Conservation (phyloP, 208 protist genomes). For the Crithidia expoeki region DNA sequence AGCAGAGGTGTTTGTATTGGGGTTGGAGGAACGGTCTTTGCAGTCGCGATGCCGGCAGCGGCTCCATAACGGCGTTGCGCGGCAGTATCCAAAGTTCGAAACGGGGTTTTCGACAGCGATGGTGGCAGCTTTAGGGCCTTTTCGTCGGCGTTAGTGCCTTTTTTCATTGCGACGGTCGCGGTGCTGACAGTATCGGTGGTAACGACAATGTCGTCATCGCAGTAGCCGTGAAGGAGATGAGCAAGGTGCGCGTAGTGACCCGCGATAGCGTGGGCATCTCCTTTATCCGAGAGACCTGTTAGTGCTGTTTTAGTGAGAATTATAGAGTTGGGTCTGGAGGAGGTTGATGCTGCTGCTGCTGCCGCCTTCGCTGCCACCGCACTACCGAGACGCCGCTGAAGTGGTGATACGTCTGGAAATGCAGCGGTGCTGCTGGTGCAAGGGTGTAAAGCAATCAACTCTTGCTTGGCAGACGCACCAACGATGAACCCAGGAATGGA, state of each 20-base stretch:
- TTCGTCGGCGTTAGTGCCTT: background rate
- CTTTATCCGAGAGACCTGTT: background rate
- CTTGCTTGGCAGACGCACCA: background rate
- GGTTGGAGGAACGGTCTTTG: background rate
- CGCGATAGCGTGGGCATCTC: background rate
- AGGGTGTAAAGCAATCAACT: no score
- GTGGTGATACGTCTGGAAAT: no score
- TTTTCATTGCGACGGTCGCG: background rate
- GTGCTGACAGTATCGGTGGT: background rate
- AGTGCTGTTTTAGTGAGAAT: background rate
- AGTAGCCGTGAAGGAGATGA: conserved; percentile 5
- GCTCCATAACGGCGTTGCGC: background rate
- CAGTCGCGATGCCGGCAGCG: background rate
- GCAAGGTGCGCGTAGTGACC: conserved; percentile 9
- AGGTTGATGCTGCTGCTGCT: background rate
- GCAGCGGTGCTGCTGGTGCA: no score
- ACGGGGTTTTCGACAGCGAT: background rate
- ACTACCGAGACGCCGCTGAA: no score
- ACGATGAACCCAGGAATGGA: background rate
- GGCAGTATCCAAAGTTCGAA: background rate
- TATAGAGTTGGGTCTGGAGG: background rate
- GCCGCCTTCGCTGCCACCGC: no score
- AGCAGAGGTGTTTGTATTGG: background rate
- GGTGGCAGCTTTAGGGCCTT: background rate
- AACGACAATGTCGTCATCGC: no score